These are phyloP conservation scores for Talaromyces pinophilus DNA, from an alignment of 2,329 filamentous ascomycete genomes.

Conservation along the genomic window DNA sequence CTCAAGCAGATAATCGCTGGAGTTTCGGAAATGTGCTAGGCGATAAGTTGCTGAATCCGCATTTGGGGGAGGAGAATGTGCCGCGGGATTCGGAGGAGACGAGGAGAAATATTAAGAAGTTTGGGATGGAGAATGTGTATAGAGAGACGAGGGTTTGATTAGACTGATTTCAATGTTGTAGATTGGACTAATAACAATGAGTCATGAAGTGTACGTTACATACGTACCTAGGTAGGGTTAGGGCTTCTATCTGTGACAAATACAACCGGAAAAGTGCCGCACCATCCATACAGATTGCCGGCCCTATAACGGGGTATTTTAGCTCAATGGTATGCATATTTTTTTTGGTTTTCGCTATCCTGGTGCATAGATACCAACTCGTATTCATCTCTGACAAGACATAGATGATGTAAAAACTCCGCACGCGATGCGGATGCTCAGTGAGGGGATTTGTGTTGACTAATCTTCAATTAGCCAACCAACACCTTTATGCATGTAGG, in stretches of 20 bases:
- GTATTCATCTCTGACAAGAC: background rate
- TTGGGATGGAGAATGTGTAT: background rate
- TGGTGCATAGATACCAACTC: too few species aligned
- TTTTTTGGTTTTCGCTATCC: too few species aligned
- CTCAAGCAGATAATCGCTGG: background rate
- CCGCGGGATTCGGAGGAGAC: constrained; percentile 10
- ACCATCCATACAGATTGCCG: too few species aligned
- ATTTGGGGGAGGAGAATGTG: constrained; percentile 6
- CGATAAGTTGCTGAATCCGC: constrained; percentile 4
- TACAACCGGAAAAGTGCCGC: too few species aligned
- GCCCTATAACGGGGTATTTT: too few species aligned
- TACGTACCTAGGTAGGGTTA: too few species aligned
- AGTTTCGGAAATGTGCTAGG: background rate
- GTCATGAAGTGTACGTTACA: too few species aligned
- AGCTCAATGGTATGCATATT: too few species aligned
- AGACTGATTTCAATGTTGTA: background rate
- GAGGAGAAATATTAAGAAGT: background rate
- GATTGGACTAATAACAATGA: background rate
- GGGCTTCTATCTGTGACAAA: too few species aligned
- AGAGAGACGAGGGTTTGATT: background rate
- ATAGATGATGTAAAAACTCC: background rate
- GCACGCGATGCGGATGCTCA: background rate
- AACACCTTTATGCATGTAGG: background rate
- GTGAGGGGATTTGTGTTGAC: background rate
- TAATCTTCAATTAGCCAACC: background rate